A percentile compares a stretch with the other conserved stretches of the same genome.
phyloP scores from a whole-genome alignment of 208 protist genomes.

The Zelonia costaricensis region DNA sequence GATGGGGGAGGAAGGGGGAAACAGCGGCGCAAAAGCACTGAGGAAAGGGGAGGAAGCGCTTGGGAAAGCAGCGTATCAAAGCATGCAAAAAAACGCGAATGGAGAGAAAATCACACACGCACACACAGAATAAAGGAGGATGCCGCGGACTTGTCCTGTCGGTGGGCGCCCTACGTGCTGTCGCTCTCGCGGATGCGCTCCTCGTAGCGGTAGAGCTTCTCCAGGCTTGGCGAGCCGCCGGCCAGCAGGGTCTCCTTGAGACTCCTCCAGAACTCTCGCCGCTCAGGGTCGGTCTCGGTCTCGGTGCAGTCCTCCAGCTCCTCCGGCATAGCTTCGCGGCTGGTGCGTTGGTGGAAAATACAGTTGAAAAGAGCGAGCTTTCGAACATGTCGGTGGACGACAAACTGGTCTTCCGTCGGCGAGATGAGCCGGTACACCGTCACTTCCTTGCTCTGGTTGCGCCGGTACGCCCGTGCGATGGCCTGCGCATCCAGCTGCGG shows the following conservation, averaged over 20 bases:
- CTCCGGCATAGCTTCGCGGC: constrained; percentile 34
- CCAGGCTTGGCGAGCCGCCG: constrained; percentile 42
- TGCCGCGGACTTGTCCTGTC: no score
- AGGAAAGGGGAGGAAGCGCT: no score
- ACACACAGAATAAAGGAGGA: no score
- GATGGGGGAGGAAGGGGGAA: no score
- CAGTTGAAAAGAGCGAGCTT: constrained; percentile 82
- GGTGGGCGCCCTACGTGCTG: no score
- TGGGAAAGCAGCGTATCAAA: no score
- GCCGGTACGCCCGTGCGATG: constrained; percentile 95
- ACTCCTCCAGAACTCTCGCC: constrained; percentile 50
- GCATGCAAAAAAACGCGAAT: background rate
- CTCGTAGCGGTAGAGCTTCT: constrained; percentile 58
- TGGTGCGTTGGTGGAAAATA: constrained; percentile 73
- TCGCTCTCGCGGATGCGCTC: constrained; percentile 33
- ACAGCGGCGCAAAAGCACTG: no score
- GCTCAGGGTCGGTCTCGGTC: constrained; percentile 52
- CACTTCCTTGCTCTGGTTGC: constrained; percentile 97
- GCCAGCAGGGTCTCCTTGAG: constrained; percentile 52
- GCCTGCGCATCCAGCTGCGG: constrained; percentile 98
- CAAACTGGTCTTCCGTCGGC: constrained; percentile 43
- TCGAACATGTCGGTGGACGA: constrained; percentile 66
- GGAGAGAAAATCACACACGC: background rate
- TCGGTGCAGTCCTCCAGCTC: constrained; percentile 66
- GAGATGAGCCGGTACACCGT: constrained; percentile 96